These are phyloP conservation scores for Phlegmacium glaucopus DNA, from an alignment of 768 basidiomycete species.

Conservation along the genomic window DNA sequence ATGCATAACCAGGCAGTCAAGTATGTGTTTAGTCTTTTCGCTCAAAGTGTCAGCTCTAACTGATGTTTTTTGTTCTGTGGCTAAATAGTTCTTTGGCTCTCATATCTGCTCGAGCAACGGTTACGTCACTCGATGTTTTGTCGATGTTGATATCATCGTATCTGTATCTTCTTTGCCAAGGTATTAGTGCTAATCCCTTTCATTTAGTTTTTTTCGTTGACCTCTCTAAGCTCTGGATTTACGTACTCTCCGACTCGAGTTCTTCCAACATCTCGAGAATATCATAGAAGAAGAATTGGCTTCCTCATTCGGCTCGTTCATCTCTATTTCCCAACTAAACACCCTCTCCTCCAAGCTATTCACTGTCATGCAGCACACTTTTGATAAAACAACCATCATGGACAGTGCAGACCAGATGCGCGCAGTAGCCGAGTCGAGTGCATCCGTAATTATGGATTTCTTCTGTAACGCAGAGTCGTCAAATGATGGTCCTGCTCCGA, in stretches of 20 bases:
- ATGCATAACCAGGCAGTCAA: constrained; percentile 87
- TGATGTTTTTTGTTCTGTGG: not conserved
- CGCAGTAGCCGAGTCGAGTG: constrained; percentile 53
- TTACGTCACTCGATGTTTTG: constrained; percentile 67
- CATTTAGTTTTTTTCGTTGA: not conserved
- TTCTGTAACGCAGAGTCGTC: constrained; percentile 39
- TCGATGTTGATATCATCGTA: constrained; percentile 68
- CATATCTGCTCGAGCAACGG: constrained; percentile 71
- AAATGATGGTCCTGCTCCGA: constrained; percentile 14
- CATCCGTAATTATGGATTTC: constrained; percentile 45
- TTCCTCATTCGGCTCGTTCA: constrained; percentile 38
- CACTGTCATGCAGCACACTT: constrained; percentile 41
- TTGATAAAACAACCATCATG: constrained; percentile 69
- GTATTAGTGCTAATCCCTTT: constrained; percentile 16
- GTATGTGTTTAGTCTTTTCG: constrained; percentile 34
- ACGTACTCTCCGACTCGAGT: constrained; percentile 66
- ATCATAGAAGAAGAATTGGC: constrained; percentile 51
- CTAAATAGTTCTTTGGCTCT: constrained; percentile 52
- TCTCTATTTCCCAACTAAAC: constrained; percentile 27
- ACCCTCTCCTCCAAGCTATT: constrained; percentile 34
- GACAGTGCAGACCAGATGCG: constrained; percentile 68
- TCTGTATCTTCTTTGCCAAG: constrained; percentile 71
- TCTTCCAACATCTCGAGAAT: constrained; percentile 40
- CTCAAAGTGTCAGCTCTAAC: not conserved
- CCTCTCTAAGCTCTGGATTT: constrained; percentile 60